phyloP scores from a whole-genome alignment of 2,329 filamentous ascomycete genomes.

The Paraconiothyrium brasiliense region DNA sequence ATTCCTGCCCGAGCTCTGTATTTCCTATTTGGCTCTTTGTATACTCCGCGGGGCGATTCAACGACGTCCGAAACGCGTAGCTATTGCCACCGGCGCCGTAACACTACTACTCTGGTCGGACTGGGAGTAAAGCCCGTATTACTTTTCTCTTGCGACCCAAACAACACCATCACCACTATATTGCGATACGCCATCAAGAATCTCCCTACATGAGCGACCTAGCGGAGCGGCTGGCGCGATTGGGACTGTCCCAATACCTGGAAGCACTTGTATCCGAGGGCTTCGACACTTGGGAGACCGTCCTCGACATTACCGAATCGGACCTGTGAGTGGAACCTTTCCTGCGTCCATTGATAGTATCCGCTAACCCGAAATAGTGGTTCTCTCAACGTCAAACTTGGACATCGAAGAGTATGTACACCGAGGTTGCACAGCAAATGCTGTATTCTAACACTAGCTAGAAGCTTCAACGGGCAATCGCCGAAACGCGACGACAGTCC shows the following conservation, averaged over 20 bases:
- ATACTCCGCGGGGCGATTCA: slow-evolving; percentile 28
- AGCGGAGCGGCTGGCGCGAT: slow-evolving; percentile 72
- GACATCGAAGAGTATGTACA: slow-evolving; percentile 77
- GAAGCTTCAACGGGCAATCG: slow-evolving; percentile 86
- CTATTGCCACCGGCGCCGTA: slow-evolving; percentile 31
- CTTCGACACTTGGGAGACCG: slow-evolving; percentile 85
- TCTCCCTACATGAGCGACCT: slow-evolving; percentile 69
- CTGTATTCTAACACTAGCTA: slow-evolving; percentile 43
- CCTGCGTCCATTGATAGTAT: neutral
- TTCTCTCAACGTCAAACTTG: slow-evolving; percentile 78
- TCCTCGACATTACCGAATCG: slow-evolving; percentile 84
- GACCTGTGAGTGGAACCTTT: slow-evolving; percentile 69
- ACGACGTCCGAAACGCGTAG: slow-evolving; percentile 21
- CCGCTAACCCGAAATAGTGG: slow-evolving; percentile 41
- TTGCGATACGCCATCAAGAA: slow-evolving; percentile 6
- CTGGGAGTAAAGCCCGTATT: neutral
- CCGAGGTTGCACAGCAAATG: neutral
- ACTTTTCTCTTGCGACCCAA: slow-evolving; percentile 12
- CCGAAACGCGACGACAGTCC: slow-evolving; percentile 70
- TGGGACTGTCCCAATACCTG: slow-evolving; percentile 82
- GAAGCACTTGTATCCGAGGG: slow-evolving; percentile 78
- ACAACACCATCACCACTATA: slow-evolving; percentile 14
- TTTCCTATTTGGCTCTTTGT: slow-evolving; percentile 43
- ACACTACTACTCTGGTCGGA: slow-evolving; percentile 17
- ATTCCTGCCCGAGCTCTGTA: slow-evolving; percentile 23